A percentile compares a stretch with the other conserved stretches of the same genome.
Conservation (phyloP, 2,329 filamentous ascomycete genomes). For the Fusarium abutilonis region DNA sequence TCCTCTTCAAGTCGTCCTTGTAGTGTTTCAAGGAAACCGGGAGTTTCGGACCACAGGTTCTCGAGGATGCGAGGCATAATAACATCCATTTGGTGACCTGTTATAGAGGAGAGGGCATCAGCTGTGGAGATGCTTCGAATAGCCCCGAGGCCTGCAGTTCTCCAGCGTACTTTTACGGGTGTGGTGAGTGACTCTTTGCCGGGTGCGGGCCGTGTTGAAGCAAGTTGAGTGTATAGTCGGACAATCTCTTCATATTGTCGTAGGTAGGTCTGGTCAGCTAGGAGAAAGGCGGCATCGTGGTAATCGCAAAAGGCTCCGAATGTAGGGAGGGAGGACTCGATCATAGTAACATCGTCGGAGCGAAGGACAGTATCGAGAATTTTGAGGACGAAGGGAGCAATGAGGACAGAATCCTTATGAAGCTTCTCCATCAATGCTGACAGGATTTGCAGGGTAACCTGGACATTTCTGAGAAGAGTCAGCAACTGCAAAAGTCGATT, state of each 20-base stretch:
- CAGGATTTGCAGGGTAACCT: slow-evolving; percentile 93
- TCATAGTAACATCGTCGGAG: slow-evolving; percentile 89
- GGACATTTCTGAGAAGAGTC: slow-evolving; percentile 75
- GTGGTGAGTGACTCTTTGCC: slow-evolving; percentile 69
- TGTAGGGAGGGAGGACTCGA: slow-evolving; percentile 86
- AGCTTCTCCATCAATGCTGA: slow-evolving; percentile 92
- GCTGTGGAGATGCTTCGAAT: slow-evolving; percentile 84
- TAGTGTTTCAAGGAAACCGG: slow-evolving; percentile 74
- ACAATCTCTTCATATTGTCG: slow-evolving; percentile 85
- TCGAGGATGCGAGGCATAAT: slow-evolving; percentile 87
- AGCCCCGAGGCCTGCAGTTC: slow-evolving; percentile 77
- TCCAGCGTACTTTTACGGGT: slow-evolving; percentile 81
- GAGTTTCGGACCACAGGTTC: slow-evolving; percentile 81
- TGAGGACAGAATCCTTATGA: slow-evolving; percentile 88
- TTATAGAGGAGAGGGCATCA: slow-evolving; percentile 79
- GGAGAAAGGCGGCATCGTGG: slow-evolving; percentile 85
- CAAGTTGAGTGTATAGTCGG: slow-evolving; percentile 79
- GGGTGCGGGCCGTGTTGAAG: slow-evolving; percentile 68
- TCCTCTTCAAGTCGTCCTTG: slow-evolving; percentile 72
- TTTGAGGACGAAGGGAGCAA: slow-evolving; percentile 84
- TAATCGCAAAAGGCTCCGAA: slow-evolving; percentile 90
- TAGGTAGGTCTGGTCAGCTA: slow-evolving; percentile 86
- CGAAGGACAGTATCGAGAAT: slow-evolving; percentile 84
- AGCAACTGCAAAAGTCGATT: slow-evolving; percentile 6
- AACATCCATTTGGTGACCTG: slow-evolving; percentile 77